Percentiles rank a stretch among this genome's conserved stretches.
phyloP scores from a whole-genome alignment of 805 yeast species.

The Grigorovia humatica region DNA sequence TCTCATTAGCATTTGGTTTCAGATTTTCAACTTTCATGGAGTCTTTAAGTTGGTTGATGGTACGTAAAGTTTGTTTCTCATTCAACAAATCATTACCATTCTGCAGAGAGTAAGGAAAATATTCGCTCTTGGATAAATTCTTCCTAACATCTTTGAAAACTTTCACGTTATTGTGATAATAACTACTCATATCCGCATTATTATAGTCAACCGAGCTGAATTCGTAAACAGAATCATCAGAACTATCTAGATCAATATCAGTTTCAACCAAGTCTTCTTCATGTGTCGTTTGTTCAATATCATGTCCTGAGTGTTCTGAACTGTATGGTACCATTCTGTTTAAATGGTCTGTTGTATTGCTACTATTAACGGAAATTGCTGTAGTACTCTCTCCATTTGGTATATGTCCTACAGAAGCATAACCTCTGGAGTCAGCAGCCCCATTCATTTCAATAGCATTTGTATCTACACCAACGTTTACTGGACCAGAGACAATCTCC shows the following conservation, averaged over 20 bases:
- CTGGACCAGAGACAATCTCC: background rate
- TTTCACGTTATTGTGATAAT: slow-evolving; percentile 5
- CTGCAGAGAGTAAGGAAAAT: slow-evolving; percentile 6
- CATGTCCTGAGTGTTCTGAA: background rate
- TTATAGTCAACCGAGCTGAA: background rate
- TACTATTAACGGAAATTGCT: too few relatives aligned
- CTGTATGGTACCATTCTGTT: too few relatives aligned
- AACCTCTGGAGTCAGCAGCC: too few relatives aligned
- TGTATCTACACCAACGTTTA: background rate
- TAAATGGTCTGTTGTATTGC: too few relatives aligned
- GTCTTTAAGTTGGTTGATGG: background rate
- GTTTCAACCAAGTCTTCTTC: too few relatives aligned
- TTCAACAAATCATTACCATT: slow-evolving; percentile 16
- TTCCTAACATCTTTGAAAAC: slow-evolving; percentile 8
- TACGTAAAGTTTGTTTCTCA: background rate
- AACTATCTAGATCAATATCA: background rate
- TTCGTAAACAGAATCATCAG: background rate
- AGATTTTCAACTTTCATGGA: background rate
- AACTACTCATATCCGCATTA: slow-evolving; percentile 7
- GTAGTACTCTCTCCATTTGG: too few relatives aligned
- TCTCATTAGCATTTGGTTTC: background rate
- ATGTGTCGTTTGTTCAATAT: background rate
- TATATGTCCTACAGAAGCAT: too few relatives aligned
- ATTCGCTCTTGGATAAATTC: slow-evolving; percentile 10
- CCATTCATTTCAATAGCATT: too few relatives aligned